Percentiles rank a stretch among this genome's conserved stretches.
Conservation (phyloP, 169 alveolate genomes). For the Eimeria acervulina region DNA sequence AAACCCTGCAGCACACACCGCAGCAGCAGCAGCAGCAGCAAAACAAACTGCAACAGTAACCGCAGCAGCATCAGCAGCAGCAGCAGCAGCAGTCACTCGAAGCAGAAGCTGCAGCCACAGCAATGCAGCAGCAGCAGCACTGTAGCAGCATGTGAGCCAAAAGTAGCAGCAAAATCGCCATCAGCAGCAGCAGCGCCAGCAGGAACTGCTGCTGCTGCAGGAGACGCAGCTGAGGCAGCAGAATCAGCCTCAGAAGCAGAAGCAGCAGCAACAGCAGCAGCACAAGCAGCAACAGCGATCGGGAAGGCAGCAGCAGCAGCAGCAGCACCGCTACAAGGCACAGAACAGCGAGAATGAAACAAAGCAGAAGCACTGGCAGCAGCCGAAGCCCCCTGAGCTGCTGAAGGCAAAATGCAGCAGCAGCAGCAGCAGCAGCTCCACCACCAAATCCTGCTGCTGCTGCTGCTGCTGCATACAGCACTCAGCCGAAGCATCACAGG, state of each 20-base stretch:
- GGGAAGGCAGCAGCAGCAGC: neutral
- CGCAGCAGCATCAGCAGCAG: neutral
- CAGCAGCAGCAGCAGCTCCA: no score
- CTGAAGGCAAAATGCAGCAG: no score
- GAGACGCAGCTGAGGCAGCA: neutral
- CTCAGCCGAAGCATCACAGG: no score
- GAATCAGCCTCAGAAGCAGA: neutral
- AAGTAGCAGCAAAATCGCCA: neutral
- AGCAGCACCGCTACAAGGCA: neutral
- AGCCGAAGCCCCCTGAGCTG: no score
- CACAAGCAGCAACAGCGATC: neutral
- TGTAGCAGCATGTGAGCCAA: no score
- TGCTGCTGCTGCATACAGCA: no score
- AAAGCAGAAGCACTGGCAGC: no score
- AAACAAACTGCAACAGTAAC: neutral
- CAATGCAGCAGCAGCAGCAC: neutral
- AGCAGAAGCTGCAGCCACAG: neutral
- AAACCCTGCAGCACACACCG: slow-evolving; percentile 30
- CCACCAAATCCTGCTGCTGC: no score
- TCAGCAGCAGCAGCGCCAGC: neutral
- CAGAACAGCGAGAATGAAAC: neutral
- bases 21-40: slow-evolving; percentile 30
- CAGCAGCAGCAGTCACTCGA: neutral
- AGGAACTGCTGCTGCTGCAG: neutral
- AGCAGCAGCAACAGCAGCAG: neutral